Evolutionary conservation across 805 yeast species (phyloP).

Genomic region (Starmerella scarabaei): DNA sequence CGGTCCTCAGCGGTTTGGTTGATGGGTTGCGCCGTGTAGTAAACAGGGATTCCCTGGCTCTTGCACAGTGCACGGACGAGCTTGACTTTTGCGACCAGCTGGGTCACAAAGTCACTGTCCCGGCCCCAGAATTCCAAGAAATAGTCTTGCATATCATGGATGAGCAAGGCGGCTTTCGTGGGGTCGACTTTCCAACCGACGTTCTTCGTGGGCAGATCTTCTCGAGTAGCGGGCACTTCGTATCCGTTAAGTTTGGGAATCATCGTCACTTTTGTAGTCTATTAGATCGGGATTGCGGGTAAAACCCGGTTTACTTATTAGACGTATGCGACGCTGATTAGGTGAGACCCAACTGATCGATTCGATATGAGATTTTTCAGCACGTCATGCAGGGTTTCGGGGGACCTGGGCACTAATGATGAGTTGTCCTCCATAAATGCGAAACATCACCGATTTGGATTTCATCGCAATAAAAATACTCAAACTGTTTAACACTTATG

Average conservation of each 20-base stretch:
- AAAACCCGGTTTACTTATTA: no score
- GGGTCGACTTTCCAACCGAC: slow-evolving; percentile 13
- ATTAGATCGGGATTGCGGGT: no score
- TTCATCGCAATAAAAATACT: no score
- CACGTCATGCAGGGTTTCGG: not conserved
- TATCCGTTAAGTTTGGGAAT: slow-evolving; percentile 12
- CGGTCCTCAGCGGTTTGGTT: slow-evolving; percentile 12
- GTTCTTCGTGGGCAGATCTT: slow-evolving; percentile 8
- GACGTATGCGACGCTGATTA: no score
- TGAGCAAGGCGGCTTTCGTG: slow-evolving; percentile 10
- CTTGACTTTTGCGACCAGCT: slow-evolving; percentile 5
- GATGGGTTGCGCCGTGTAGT: slow-evolving; percentile 15
- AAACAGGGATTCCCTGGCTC: slow-evolving; percentile 13
- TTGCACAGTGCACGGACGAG: slow-evolving; percentile 4
- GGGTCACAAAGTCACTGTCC: slow-evolving; percentile 6
- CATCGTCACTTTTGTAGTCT: no score
- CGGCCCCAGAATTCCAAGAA: slow-evolving; percentile 14
- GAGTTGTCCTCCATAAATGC: no score
- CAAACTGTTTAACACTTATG: no score
- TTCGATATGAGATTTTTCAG: not conserved
- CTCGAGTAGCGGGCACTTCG: not conserved
- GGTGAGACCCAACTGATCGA: not conserved
- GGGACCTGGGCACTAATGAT: no score
- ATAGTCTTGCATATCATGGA: slow-evolving; percentile 17
- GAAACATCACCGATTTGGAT: no score